Evolutionary conservation across 768 basidiomycete species (phyloP).

Genomic region (Tricholoma matsutake): DNA sequence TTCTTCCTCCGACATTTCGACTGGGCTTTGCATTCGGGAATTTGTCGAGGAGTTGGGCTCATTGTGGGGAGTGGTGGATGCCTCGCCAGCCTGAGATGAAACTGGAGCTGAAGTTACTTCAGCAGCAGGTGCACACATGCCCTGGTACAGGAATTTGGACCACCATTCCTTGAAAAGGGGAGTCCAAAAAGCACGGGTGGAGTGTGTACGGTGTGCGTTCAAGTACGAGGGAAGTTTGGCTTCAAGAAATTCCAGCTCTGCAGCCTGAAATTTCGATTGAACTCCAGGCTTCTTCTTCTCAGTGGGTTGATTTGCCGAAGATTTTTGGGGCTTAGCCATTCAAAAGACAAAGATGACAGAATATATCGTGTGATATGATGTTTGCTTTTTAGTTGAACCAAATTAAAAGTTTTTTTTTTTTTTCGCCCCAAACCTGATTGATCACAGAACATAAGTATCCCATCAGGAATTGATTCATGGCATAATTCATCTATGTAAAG

Average conservation of each 20-base stretch:
- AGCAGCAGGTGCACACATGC: background rate
- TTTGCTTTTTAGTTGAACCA: background rate
- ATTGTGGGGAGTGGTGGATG: background rate
- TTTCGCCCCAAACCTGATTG: background rate
- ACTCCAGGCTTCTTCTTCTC: background rate
- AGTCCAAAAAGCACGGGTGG: background rate
- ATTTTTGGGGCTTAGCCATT: background rate
- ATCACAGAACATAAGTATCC: too few species aligned
- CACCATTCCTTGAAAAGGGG: background rate
- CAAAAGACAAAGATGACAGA: background rate
- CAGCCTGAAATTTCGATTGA: too few species aligned
- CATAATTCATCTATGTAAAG: background rate
- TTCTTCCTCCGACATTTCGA: background rate
- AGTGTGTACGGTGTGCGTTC: background rate
- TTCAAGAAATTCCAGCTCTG: too few species aligned
- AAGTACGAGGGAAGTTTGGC: background rate
- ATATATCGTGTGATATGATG: background rate
- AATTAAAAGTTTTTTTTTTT: background rate
- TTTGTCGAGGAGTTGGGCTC: background rate
- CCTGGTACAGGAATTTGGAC: background rate
- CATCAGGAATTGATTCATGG: too few species aligned
- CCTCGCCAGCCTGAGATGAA: background rate
- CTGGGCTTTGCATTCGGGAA: background rate
- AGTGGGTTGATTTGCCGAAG: background rate
- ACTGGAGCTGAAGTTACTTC: background rate